These are phyloP conservation scores for Rosa persica DNA, from an alignment of 306 rosid species.

Conservation along the genomic window DNA sequence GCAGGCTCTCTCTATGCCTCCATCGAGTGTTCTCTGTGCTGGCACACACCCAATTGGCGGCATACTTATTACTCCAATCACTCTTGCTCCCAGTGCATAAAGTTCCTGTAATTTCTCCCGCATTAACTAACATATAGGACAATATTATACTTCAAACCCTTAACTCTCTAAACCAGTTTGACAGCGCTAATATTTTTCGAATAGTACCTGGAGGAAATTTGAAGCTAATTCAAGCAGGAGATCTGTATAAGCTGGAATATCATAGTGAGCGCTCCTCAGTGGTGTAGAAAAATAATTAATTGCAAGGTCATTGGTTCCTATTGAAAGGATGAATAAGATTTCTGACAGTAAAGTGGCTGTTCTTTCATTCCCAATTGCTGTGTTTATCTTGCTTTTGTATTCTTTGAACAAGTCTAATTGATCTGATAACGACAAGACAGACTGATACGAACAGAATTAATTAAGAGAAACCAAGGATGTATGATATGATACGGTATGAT, in stretches of 20 bases:
- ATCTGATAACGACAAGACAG: conserved; percentile 45
- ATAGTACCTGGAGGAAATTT: conserved; percentile 45
- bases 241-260: conserved; percentile 49
- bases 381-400: conserved; percentile 47
- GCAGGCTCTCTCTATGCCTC: conserved; percentile 49
- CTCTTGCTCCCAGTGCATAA: conserved; percentile 60
- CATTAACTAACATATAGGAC: background rate
- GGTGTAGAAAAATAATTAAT: conserved; percentile 41
- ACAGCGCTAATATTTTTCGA: no score
- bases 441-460: conserved; percentile 20
- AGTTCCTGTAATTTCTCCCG: conserved; percentile 40
- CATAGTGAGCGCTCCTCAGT: conserved; percentile 34
- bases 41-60: no score
- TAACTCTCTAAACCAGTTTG: background rate
- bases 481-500: background rate
- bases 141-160: background rate
- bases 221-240: conserved; percentile 52
- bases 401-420: conserved; percentile 56
- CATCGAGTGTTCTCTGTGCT: background rate
- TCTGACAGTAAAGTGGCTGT: conserved; percentile 36
- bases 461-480: background rate
- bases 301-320: conserved; percentile 56
- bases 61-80: conserved; percentile 39
- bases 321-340: conserved; percentile 49
- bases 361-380: conserved; percentile 41